These are phyloP conservation scores for Acanthamoeba healyi DNA, from an alignment of 208 protist genomes.

Conservation along the genomic window DNA sequence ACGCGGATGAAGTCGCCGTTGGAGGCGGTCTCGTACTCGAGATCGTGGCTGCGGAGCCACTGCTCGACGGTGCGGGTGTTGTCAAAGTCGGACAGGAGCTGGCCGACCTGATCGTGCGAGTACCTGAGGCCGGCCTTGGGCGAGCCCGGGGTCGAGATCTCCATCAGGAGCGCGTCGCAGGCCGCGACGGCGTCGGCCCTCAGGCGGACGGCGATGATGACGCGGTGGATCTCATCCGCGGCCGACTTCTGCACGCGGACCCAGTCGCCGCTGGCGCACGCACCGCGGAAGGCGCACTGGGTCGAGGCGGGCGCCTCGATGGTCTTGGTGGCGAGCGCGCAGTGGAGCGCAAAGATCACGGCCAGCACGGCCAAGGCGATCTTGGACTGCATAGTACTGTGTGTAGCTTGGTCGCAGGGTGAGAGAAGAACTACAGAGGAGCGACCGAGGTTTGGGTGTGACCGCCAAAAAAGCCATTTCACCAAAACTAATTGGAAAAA, in stretches of 20 bases:
- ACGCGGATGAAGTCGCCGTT: constrained; percentile 55
- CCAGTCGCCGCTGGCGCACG: constrained; percentile 1
- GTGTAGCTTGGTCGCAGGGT: neutral
- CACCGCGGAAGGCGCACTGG: constrained; percentile 3
- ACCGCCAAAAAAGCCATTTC: no score
- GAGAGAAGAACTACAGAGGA: neutral
- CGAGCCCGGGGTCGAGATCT: constrained; percentile 52
- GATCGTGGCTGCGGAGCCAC: neutral
- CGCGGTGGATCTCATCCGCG: constrained; percentile 15
- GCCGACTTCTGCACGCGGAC: neutral
- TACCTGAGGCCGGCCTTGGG: neutral
- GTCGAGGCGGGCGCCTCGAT: neutral
- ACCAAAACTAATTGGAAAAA: no score
- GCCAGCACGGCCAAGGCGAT: constrained; percentile 9
- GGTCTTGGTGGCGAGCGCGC: constrained; percentile 9
- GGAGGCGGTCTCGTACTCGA: neutral
- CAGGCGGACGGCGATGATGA: neutral
- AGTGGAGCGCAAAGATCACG: constrained; percentile 18
- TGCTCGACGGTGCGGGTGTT: constrained; percentile 42
- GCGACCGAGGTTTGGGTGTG: neutral
- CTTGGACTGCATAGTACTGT: neutral
- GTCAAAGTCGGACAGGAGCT: neutral
- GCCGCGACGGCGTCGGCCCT: neutral
- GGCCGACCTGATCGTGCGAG: constrained; percentile 37
- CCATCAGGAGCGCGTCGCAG: constrained; percentile 2